Percentiles rank a stretch among this genome's conserved stretches.
These are phyloP conservation scores for Aspergillus pseudotamarii DNA, from an alignment of 2,329 filamentous ascomycete species.

Conservation along the genomic window DNA sequence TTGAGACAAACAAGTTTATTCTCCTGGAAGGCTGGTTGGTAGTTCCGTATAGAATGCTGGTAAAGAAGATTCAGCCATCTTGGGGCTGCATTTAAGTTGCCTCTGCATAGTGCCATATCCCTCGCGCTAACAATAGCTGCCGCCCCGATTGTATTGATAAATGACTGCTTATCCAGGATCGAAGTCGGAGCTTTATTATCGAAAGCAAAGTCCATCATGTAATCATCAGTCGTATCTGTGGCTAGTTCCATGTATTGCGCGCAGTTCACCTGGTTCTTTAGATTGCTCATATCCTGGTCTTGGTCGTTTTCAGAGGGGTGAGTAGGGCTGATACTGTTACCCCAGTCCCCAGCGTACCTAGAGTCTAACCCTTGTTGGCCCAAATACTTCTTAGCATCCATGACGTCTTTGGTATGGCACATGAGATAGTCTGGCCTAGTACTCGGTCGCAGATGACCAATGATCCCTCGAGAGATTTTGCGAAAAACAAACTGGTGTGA, in stretches of 20 bases:
- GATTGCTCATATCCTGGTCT: neutral
- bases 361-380: neutral
- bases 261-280: neutral
- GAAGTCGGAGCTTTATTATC: neutral
- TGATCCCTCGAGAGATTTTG: slow-evolving; percentile 25
- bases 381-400: slow-evolving; percentile 35
- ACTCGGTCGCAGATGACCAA: slow-evolving; percentile 14
- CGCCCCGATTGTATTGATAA: slow-evolving; percentile 17
- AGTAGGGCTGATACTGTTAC: slow-evolving; percentile 26
- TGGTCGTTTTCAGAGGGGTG: neutral
- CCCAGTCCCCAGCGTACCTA: slow-evolving; percentile 34
- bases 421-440: slow-evolving; percentile 28
- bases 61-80: slow-evolving; percentile 1
- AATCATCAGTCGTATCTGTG: neutral
- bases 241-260: neutral
- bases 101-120: slow-evolving; percentile 14
- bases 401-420: slow-evolving; percentile 34
- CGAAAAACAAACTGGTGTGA: slow-evolving; percentile 33
- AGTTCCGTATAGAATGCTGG: neutral
- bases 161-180: neutral
- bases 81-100: slow-evolving; percentile 3
- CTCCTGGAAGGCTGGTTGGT: neutral
- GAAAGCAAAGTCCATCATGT: neutral
- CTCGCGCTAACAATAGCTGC: slow-evolving; percentile 10
- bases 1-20: slow-evolving; percentile 23